phyloP scores from a whole-genome alignment of 208 protist genomes.

The Trypanosomatidae sp. region DNA sequence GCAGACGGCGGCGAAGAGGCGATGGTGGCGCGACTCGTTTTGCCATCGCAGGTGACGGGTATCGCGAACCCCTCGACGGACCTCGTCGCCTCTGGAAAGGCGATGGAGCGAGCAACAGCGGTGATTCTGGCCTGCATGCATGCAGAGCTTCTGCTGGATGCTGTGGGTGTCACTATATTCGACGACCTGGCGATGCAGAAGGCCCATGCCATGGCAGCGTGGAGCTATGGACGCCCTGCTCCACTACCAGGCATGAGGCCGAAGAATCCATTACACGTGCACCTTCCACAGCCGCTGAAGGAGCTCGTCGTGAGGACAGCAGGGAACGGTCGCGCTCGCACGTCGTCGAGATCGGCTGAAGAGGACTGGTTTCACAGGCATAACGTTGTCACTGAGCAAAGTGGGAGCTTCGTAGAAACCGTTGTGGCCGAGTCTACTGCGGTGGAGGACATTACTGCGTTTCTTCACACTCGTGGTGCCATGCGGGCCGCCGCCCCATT shows the following conservation, averaged over 20 bases:
- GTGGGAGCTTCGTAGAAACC: slow-evolving; percentile 61
- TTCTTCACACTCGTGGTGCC: slow-evolving; percentile 33
- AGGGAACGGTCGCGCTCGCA: slow-evolving; percentile 20
- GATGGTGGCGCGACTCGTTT: slow-evolving; percentile 17
- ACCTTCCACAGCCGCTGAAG: slow-evolving; percentile 66
- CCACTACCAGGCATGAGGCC: slow-evolving; percentile 50
- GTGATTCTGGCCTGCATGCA: slow-evolving; percentile 87
- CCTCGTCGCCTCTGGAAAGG: slow-evolving; percentile 72
- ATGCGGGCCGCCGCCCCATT: slow-evolving; percentile 59
- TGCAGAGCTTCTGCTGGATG: slow-evolving; percentile 84
- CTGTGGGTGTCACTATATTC: slow-evolving; percentile 57
- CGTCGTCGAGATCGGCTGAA: slow-evolving; percentile 50
- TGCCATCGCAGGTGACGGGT: slow-evolving; percentile 15
- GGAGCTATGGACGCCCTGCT: slow-evolving; percentile 74
- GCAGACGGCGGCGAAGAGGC: slow-evolving; percentile 18
- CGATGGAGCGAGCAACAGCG: slow-evolving; percentile 40
- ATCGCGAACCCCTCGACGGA: background rate
- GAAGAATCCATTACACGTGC: slow-evolving; percentile 45
- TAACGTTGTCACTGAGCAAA: slow-evolving; percentile 49
- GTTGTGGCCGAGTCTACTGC: slow-evolving; percentile 40
- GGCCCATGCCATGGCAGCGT: slow-evolving; percentile 69
- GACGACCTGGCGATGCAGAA: slow-evolving; percentile 59
- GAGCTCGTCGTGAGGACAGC: slow-evolving; percentile 22
- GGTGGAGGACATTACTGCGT: slow-evolving; percentile 44
- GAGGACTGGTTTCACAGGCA: slow-evolving; percentile 73